phyloP scores from a whole-genome alignment of 73 alveolate genomes.

The Durusdinium trenchii region DNA sequence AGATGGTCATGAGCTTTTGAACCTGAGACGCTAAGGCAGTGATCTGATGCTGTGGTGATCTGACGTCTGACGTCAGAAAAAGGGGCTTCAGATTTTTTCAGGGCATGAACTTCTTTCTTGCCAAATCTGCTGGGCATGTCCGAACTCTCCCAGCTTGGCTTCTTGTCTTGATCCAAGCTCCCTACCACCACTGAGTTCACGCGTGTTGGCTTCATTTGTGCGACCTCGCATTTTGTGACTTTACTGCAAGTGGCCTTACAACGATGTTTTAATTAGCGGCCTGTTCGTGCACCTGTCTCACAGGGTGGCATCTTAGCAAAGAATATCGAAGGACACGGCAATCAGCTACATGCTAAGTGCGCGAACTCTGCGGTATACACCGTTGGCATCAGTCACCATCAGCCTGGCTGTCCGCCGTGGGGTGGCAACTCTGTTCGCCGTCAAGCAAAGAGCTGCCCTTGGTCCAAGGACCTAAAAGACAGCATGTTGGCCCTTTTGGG shows the following conservation, averaged over 20 bases:
- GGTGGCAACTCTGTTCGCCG: too few relatives aligned
- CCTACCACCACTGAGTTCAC: conserved; percentile 84
- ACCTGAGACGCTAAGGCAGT: conserved; percentile 1
- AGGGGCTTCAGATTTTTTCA: too few relatives aligned
- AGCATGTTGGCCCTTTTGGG: too few relatives aligned
- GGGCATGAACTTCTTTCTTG: too few relatives aligned
- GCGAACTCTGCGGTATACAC: conserved; percentile 79
- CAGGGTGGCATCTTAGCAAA: neutral
- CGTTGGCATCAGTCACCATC: conserved; percentile 92
- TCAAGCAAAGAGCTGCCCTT: too few relatives aligned
- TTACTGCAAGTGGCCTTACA: neutral
- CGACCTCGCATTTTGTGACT: neutral
- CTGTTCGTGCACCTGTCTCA: neutral
- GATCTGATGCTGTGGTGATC: neutral
- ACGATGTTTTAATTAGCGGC: neutral
- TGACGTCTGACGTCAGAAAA: too few relatives aligned
- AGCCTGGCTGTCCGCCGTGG: conserved; percentile 80
- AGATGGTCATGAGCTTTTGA: conserved; percentile 84
- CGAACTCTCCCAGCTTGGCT: too few relatives aligned
- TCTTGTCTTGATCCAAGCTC: too few relatives aligned
- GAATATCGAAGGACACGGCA: neutral
- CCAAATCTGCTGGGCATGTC: too few relatives aligned
- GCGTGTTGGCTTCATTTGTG: conserved; percentile 91
- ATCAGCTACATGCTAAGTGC: neutral
- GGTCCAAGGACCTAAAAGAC: too few relatives aligned